Base-by-base conservation (phyloP, 2,329 filamentous ascomycete species). In the Talaromyces pinophilus region DNA sequence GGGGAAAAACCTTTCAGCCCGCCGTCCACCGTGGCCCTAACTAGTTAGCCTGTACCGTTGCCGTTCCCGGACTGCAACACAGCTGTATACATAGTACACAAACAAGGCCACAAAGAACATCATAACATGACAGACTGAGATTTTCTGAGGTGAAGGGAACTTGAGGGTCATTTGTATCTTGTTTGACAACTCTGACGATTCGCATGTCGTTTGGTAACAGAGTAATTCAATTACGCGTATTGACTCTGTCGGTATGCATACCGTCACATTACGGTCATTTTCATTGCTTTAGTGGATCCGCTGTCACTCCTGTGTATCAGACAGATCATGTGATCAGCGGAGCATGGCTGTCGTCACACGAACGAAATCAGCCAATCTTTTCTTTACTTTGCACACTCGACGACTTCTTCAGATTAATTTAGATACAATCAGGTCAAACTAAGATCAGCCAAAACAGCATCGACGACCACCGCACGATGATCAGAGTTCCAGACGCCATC, bases 381-480 rank as follows among this genome's bases (percentile, higher is more conserved):
- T 33, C 7, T 33, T 7, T 1, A 8, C 11, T 17, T 30, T 52
- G 30, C 3, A 52, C 25, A 17, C 22, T 50, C 46, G 46, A 54
- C 50, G 50, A 54, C 6, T 8, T 38, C n/a, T 57, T 38, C 54
- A 25, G 54, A 38, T 40, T 11, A 22, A 38, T 19, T 5, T 38
- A 38, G 17, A 17, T 22, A 22, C 54, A 35, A n/a, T n/a, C 15
- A 30, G 28, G 5, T 5, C 28, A 54, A 35, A 10, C 10, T 33
- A 8, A 40, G n/a, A 60, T 46, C 57, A 28, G 38, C 42, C 59
- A 79, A 69, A 4, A 70, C 69, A 28, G 77, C 74, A 78, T 87
- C 86, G 2, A 81, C 83, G 55, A 87, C 81, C 5, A 88, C 86
- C 55, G 82, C 83, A 55, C 84, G 78, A 72, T 88, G 86, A 71